These are phyloP conservation scores for Selaginella moellendorffii DNA, from an alignment of 75 land plant species.

Conservation along the genomic window DNA sequence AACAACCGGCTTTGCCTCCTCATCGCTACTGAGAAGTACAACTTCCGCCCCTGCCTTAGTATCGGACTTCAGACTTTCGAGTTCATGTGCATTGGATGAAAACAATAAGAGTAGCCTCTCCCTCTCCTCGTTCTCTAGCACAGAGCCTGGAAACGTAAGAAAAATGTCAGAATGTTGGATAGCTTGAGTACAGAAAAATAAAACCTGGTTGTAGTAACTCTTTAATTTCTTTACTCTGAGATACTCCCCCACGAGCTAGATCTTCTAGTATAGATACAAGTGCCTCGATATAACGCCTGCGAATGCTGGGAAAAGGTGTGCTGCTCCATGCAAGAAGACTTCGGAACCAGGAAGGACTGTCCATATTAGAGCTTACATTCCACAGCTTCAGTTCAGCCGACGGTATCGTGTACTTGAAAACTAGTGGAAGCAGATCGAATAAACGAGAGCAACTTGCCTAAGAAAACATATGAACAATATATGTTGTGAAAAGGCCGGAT, in stretches of 20 bases:
- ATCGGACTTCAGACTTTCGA: neutral
- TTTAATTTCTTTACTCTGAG: neutral
- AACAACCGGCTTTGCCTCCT: no score
- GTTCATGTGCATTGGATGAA: neutral
- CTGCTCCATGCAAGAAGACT: constrained; percentile 62
- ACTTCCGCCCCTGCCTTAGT: no score
- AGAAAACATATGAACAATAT: neutral
- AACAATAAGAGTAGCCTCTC: neutral
- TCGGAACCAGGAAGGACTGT: constrained; percentile 36
- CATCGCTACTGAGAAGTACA: no score
- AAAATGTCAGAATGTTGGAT: neutral
- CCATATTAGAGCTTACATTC: neutral
- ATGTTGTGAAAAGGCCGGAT: neutral
- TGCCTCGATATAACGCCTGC: constrained; percentile 52
- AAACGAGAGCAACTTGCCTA: constrained; percentile 68
- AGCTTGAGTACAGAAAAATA: neutral
- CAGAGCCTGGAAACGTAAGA: neutral
- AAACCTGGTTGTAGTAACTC: neutral
- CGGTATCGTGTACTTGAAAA: constrained; percentile 35
- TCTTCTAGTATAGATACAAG: constrained; percentile 26
- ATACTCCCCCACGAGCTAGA: constrained; percentile 14
- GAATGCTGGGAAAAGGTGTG: constrained; percentile 37
- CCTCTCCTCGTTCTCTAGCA: neutral
- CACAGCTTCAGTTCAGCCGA: neutral
- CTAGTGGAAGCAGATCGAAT: constrained; percentile 57